Percentiles rank a stretch among this genome's conserved stretches.
Evolutionary conservation across 148 eudicot genomes (phyloP).

Genomic region (Salicornia ramosissima): DNA sequence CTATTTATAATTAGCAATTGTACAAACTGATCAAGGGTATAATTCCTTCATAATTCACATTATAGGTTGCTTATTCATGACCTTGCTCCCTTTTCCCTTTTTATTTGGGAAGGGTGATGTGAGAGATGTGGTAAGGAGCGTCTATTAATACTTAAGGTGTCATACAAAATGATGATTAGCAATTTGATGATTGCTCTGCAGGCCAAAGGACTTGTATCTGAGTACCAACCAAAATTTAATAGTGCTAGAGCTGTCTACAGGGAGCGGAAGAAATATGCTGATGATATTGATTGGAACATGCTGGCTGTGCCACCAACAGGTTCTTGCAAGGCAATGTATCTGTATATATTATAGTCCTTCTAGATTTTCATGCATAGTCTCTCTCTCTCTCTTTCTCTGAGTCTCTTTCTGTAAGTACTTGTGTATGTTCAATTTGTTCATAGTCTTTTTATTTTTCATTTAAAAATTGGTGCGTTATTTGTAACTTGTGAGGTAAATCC

Average conservation of each 20-base stretch:
- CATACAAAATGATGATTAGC: slow-evolving; percentile 1
- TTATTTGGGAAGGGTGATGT: not conserved
- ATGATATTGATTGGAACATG: slow-evolving; percentile 99
- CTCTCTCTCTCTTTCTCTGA: not conserved
- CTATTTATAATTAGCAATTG: no score
- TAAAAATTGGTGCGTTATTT: no score
- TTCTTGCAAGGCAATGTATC: slow-evolving; percentile 59
- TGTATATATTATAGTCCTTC: not conserved
- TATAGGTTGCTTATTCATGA: no score
- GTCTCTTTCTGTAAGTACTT: no score
- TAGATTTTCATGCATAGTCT: not conserved
- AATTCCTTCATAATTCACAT: no score
- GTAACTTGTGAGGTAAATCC: no score
- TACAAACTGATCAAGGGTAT: no score
- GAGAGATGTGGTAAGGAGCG: not conserved
- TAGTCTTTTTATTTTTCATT: no score
- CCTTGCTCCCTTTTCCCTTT: not conserved
- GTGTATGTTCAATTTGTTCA: no score
- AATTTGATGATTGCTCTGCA: slow-evolving; percentile 34
- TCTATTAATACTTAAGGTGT: not conserved
- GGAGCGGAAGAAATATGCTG: slow-evolving; percentile 78
- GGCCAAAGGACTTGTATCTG: slow-evolving; percentile 97
- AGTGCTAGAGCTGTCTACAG: slow-evolving; percentile 98
- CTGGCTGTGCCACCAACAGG: slow-evolving; percentile 93
- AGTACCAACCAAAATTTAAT: slow-evolving; percentile 87